Evolutionary conservation across 2,329 filamentous ascomycete species (phyloP).

Genomic region (Pseudocercospora fuligena): DNA sequence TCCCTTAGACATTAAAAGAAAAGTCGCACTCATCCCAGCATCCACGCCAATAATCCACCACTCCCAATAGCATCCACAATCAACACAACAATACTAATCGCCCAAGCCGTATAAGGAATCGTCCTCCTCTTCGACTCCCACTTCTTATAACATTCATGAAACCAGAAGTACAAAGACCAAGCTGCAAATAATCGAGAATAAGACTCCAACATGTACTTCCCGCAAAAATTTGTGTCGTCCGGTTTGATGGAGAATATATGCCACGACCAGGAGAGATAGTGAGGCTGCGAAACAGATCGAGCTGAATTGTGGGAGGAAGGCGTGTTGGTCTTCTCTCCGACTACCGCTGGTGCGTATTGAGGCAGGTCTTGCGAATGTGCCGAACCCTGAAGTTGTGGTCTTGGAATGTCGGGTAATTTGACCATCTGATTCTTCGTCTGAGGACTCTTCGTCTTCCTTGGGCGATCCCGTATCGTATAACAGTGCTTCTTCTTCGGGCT

Average conservation of each 20-base stretch:
- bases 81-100: slow-evolving; percentile 53
- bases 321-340: neutral
- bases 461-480: slow-evolving; percentile 24
- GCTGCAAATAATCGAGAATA: slow-evolving; percentile 70
- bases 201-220: slow-evolving; percentile 75
- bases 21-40: slow-evolving; percentile 40
- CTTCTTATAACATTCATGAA: slow-evolving; percentile 60
- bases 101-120: slow-evolving; percentile 50
- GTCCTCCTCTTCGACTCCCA: slow-evolving; percentile 45
- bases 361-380: slow-evolving; percentile 25
- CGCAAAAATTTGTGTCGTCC: slow-evolving; percentile 69
- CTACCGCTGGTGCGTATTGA: neutral
- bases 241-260: slow-evolving; percentile 68
- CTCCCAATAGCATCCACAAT: slow-evolving; percentile 55
- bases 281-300: slow-evolving; percentile 64
- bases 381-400: slow-evolving; percentile 13
- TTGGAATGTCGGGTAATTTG: neutral
- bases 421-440: slow-evolving; percentile 35
- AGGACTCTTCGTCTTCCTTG: slow-evolving; percentile 37
- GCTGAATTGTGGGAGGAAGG: slow-evolving; percentile 33
- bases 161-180: slow-evolving; percentile 65
- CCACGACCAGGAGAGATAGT: slow-evolving; percentile 67
- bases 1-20: too few species aligned
- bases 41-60: slow-evolving; percentile 58
- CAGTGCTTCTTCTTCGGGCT: slow-evolving; percentile 33